Base-by-base conservation (phyloP, 208 protist species). In the Borovskyia barvae region DNA sequence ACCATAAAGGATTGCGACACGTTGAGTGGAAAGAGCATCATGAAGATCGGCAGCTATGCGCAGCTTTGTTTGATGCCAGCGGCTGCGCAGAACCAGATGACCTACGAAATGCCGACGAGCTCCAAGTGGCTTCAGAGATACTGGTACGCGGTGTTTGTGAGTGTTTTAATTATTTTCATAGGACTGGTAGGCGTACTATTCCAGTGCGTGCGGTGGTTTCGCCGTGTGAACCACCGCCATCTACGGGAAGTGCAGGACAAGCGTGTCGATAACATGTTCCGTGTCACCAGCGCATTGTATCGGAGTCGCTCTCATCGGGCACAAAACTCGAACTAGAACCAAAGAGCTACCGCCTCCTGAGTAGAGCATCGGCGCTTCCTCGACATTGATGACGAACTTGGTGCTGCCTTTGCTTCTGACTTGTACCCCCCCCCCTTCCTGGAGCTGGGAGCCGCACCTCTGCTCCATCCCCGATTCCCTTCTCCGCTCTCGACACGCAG, bases 121-220 rank as follows among this genome's bases (percentile, higher is more conserved):
- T 6, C 5, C 28, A 42, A 58, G 26, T 73, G 66, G 52, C 36
- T 48, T 19, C 39, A 58, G 26, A 28, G 20, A 11, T 62, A 55
- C 52, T 73, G 58, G 52, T 49, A 61, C 29, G 56, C 52, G 20
- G 50, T 73, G 5, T 39, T 66, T 22, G 53, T 47, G 1, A 4
- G 60, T 12, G 55, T 36, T 1, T 39, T 66, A 3, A 15, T 45
- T 29, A 17, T 51, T 22, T 29, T 28, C 8, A 11, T 57, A 4
- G 19, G 26, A 14, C n/a, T 74, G n/a, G 41, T 54, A 22, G 32
- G 40, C 40, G 60, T 54, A 30, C 24, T 33, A 22, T 36, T 53
- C 17, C 56, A 48, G 8, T 49, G 51, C 29, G 47, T 62, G 12
- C 57, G 58, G 17, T 66, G 66, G 52, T 40, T 40, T 12, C 43